A percentile compares a stretch with the other conserved stretches of the same genome.
Conservation (phyloP, 1,284 basidiomycete species). For the Tylopilus sp. region DNA sequence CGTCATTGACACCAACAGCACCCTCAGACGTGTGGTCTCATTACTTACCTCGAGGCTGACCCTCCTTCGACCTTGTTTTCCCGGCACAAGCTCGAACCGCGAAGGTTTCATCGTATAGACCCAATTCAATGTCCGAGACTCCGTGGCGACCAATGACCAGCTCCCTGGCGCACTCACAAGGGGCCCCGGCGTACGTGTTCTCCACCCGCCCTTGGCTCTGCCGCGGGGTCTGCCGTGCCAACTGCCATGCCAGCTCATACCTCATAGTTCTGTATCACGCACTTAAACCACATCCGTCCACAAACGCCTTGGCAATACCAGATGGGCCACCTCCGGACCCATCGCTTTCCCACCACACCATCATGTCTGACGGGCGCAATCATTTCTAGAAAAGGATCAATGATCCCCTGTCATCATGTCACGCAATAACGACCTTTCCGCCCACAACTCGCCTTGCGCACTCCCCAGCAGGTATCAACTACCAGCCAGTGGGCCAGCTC, state of each 20-base stretch:
- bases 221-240: conserved; percentile 7
- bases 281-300: conserved; percentile 16
- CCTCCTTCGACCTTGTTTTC: background rate
- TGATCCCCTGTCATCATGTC: conserved; percentile 15
- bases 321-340: conserved; percentile 14
- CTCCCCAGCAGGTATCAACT: conserved; percentile 16
- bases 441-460: conserved; percentile 15
- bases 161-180: background rate
- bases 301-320: conserved; percentile 1
- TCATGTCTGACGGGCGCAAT: conserved; percentile 19
- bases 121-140: conserved; percentile 35
- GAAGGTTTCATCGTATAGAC: conserved; percentile 24
- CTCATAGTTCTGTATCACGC: conserved; percentile 4
- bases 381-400: conserved; percentile 13
- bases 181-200: conserved; percentile 2
- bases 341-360: conserved; percentile 19
- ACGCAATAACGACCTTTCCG: too few species aligned
- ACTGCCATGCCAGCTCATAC: conserved; percentile 18
- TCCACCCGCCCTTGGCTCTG: background rate
- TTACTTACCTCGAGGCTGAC: conserved; percentile 13
- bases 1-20: conserved; percentile 7
- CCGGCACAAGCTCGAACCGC: conserved; percentile 17
- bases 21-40: conserved; percentile 2
- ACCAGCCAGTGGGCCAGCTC: conserved; percentile 11
- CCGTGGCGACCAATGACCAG: conserved; percentile 23